Evolutionary conservation across 2,329 filamentous ascomycete genomes (phyloP).

Genomic region (Alternaria conjuncta): DNA sequence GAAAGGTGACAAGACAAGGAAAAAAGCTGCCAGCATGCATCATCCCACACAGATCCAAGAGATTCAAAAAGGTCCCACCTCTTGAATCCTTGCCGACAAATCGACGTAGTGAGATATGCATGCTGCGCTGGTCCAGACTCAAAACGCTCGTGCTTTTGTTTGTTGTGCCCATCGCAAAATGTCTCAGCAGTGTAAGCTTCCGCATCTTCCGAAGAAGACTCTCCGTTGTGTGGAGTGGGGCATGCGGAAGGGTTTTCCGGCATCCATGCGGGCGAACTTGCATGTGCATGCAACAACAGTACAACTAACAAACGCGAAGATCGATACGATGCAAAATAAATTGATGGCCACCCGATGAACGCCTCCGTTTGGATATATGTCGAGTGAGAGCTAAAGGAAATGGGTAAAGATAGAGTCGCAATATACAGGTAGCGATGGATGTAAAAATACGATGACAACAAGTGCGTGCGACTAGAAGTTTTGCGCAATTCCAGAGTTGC

Average conservation of each 20-base stretch:
- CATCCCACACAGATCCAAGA: neutral
- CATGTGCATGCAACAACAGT: constrained; percentile 14
- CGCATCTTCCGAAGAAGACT: neutral
- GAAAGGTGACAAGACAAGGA: neutral
- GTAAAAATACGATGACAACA: neutral
- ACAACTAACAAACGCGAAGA: constrained; percentile 2
- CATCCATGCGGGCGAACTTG: constrained; percentile 5
- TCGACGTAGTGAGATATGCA: neutral
- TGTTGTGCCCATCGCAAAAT: neutral
- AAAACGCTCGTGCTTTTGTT: constrained; percentile 9
- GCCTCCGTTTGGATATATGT: constrained; percentile 20
- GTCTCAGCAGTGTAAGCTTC: neutral
- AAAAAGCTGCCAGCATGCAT: constrained; percentile 2
- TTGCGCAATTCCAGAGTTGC: constrained; percentile 90
- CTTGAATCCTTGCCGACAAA: neutral
- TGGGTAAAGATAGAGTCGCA: constrained; percentile 13
- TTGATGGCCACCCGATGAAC: constrained; percentile 7
- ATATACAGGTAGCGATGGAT: constrained; percentile 25
- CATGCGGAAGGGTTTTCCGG: constrained; percentile 8
- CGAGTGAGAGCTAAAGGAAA: constrained; percentile 3
- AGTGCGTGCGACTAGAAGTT: constrained; percentile 72
- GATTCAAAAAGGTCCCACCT: neutral
- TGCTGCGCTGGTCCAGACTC: constrained; percentile 1
- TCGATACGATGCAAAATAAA: constrained; percentile 11
- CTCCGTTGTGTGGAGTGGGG: constrained; percentile 12